phyloP scores from a whole-genome alignment of 805 yeast genomes.

The Saccharomycopsis synnaedendra region DNA sequence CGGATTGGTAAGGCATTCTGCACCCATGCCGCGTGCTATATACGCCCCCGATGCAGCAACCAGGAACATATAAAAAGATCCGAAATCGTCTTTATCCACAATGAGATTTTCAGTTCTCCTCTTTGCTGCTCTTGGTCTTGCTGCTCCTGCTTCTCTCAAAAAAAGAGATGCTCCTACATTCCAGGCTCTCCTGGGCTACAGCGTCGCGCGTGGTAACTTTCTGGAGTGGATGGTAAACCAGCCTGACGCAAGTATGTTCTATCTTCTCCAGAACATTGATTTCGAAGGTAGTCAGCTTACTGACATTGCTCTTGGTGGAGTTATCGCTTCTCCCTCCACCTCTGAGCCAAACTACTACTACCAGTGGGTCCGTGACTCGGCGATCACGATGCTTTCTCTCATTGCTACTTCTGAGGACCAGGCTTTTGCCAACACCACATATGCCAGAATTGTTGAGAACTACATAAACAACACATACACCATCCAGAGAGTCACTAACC shows the following conservation, averaged over 20 bases:
- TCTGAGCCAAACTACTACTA: slow-evolving; percentile 52
- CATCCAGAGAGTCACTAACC: slow-evolving; percentile 57
- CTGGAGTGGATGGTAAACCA: slow-evolving; percentile 5
- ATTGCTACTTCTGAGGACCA: slow-evolving; percentile 36
- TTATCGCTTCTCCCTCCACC: slow-evolving; percentile 59
- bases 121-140: no score
- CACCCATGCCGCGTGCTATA: no score
- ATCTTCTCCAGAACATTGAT: slow-evolving; percentile 11
- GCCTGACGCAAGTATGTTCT: slow-evolving; percentile 5
- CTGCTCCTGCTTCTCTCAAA: background rate
- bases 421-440: slow-evolving; percentile 13
- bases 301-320: slow-evolving; percentile 36
- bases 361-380: slow-evolving; percentile 69
- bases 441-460: slow-evolving; percentile 33
- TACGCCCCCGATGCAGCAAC: no score
- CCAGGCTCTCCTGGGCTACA: slow-evolving; percentile 1
- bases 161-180: background rate
- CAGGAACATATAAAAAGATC: no score
- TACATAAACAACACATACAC: slow-evolving; percentile 48
- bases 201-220: slow-evolving; percentile 3
- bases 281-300: background rate
- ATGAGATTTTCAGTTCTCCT: no score
- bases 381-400: slow-evolving; percentile 40
- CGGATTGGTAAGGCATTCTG: no score
- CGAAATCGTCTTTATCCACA: no score